Percentiles rank a stretch among this genome's conserved stretches.
Conservation (phyloP, 495 filamentous ascomycete species). For the Extremus antarcticus region DNA sequence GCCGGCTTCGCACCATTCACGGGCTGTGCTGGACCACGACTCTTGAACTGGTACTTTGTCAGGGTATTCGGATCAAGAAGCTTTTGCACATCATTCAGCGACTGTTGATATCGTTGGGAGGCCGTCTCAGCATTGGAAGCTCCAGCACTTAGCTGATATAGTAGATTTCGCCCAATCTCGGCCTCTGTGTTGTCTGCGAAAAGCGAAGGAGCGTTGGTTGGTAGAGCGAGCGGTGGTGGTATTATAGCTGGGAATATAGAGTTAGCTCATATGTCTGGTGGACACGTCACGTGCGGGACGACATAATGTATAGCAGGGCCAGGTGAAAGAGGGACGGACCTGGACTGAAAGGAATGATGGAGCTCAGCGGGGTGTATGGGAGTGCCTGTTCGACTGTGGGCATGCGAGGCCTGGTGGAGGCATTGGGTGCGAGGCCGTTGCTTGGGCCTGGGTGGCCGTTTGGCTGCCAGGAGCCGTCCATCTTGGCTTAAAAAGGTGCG, state of each 20-base stretch:
- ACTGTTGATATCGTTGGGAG: conserved; percentile 24
- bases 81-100: conserved; percentile 55
- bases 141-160: conserved; percentile 27
- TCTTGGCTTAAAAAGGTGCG: too few relatives aligned
- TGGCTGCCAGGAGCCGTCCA: conserved; percentile 2
- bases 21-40: background rate
- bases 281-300: conserved; percentile 1
- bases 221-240: conserved; percentile 50
- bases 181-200: conserved; percentile 31
- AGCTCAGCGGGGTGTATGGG: conserved; percentile 83
- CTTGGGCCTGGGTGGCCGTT: background rate
- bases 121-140: conserved; percentile 16
- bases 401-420: conserved; percentile 23
- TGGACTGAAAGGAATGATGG: conserved; percentile 74
- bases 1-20: background rate
- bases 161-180: conserved; percentile 6
- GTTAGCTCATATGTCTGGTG: background rate
- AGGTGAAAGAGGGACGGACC: conserved; percentile 39
- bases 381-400: conserved; percentile 72
- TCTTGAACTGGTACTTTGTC: conserved; percentile 45
- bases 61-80: conserved; percentile 55
- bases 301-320: background rate
- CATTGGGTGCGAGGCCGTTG: background rate
- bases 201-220: conserved; percentile 30
- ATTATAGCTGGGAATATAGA: conserved; percentile 46